These are phyloP conservation scores for Globisporangium middletonii DNA, from an alignment of 352 stramenopile species.

Conservation along the genomic window DNA sequence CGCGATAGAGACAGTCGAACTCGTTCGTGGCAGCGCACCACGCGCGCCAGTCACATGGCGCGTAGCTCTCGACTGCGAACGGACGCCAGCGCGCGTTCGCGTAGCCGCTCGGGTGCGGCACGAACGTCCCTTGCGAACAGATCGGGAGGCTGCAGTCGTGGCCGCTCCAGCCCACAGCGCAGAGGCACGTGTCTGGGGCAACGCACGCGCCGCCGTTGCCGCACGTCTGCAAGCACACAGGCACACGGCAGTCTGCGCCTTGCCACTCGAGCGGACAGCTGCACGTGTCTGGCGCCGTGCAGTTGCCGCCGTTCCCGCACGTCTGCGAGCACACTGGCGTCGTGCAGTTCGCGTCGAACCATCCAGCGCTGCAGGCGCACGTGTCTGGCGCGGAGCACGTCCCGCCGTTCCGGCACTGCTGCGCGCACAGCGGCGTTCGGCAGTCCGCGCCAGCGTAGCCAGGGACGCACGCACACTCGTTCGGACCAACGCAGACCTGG, in stretches of 20 bases:
- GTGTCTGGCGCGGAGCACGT: slow-evolving; percentile 90
- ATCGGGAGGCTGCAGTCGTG: slow-evolving; percentile 91
- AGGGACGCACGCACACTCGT: slow-evolving; percentile 91
- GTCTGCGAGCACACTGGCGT: slow-evolving; percentile 94
- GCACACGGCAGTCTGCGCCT: slow-evolving; percentile 89
- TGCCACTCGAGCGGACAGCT: slow-evolving; percentile 86
- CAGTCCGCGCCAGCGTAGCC: slow-evolving; percentile 85
- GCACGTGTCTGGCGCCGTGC: slow-evolving; percentile 89
- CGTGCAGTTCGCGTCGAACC: slow-evolving; percentile 96
- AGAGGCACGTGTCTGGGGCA: slow-evolving; percentile 93
- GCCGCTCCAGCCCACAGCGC: slow-evolving; percentile 88
- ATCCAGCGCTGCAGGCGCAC: slow-evolving; percentile 86
- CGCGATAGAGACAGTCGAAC: slow-evolving; percentile 89
- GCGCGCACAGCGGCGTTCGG: slow-evolving; percentile 77
- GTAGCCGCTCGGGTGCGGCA: slow-evolving; percentile 68
- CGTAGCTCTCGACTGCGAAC: slow-evolving; percentile 67
- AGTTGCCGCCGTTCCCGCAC: slow-evolving; percentile 96
- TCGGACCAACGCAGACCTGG: slow-evolving; percentile 89
- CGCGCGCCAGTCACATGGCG: slow-evolving; percentile 81
- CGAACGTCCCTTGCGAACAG: slow-evolving; percentile 92
- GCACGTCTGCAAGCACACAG: slow-evolving; percentile 88
- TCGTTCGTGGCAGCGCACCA: slow-evolving; percentile 92
- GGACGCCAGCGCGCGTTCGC: slow-evolving; percentile 52
- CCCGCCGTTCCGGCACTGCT: slow-evolving; percentile 87
- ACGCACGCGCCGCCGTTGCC: slow-evolving; percentile 89